These are phyloP conservation scores for Pythium brassicae DNA, from an alignment of 352 stramenopile species.

Conservation along the genomic window DNA sequence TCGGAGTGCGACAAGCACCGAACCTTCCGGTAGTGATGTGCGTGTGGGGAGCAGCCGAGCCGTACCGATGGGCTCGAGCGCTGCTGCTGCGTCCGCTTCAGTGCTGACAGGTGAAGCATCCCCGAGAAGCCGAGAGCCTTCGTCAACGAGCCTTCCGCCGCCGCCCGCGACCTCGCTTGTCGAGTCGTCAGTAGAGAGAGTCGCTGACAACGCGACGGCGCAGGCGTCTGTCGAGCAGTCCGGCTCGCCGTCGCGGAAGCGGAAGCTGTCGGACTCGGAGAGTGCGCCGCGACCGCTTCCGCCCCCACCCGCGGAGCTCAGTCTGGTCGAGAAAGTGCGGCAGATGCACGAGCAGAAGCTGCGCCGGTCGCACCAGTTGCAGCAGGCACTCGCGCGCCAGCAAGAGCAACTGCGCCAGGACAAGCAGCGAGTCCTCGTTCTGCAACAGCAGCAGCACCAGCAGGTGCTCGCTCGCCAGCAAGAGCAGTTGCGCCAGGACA, in stretches of 20 bases:
- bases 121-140: too few relatives aligned
- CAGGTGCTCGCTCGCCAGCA: conserved; percentile 4
- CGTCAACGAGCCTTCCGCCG: too few relatives aligned
- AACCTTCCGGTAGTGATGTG: too few relatives aligned
- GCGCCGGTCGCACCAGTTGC: conserved; percentile 5
- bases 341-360: conserved; percentile 33
- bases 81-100: too few relatives aligned
- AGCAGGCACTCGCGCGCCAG: conserved; percentile 7
- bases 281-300: background rate
- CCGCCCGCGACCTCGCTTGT: background rate
- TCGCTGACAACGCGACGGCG: too few relatives aligned
- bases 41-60: too few relatives aligned
- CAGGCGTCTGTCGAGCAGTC: background rate
- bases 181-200: too few relatives aligned
- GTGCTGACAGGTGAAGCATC: too few relatives aligned
- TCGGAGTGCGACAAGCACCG: too few relatives aligned
- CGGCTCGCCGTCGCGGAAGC: conserved; percentile 21
- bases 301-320: conserved; percentile 13
- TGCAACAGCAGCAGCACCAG: conserved; percentile 7
- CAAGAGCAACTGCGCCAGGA: conserved; percentile 3
- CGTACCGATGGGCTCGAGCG: too few relatives aligned
- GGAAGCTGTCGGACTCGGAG: conserved; percentile 19
- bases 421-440: conserved; percentile 4
- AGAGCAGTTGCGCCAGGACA: background rate
- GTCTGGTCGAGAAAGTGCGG: conserved; percentile 41